A percentile compares a stretch with the other conserved stretches of the same genome.
Conservation (phyloP, 176 grass and related monocot genomes). For the Raddia distichophylla region DNA sequence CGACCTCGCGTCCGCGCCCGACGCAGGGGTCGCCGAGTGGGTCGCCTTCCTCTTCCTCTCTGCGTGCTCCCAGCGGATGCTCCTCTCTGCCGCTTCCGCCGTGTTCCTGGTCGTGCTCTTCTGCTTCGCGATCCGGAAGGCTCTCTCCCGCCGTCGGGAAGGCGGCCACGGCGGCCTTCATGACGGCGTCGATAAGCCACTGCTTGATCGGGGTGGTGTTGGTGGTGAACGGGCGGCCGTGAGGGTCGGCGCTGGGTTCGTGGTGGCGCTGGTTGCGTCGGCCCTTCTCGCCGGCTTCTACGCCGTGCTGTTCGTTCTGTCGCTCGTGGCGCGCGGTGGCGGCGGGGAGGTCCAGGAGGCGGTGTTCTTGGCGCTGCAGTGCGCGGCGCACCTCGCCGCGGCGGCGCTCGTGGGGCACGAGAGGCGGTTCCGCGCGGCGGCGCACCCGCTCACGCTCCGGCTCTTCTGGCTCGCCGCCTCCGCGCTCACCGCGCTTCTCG, state of each 20-base stretch:
- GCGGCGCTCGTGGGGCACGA: slow-evolving; percentile 65
- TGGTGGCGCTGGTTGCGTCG: slow-evolving; percentile 53
- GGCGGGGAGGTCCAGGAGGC: slow-evolving; percentile 36
- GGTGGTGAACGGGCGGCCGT: background rate
- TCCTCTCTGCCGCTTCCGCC: slow-evolving; percentile 48
- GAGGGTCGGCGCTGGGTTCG: slow-evolving; percentile 43
- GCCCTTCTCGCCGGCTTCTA: slow-evolving; percentile 53
- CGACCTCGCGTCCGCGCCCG: background rate
- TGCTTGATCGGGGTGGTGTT: slow-evolving; percentile 31
- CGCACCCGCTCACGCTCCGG: slow-evolving; percentile 66
- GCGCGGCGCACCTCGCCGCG: slow-evolving; percentile 51
- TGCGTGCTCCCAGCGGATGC: slow-evolving; percentile 62
- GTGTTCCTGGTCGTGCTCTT: slow-evolving; percentile 57
- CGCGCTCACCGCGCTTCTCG: slow-evolving; percentile 53
- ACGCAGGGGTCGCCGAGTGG: slow-evolving; percentile 44
- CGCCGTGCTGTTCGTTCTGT: slow-evolving; percentile 46
- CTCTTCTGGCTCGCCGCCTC: slow-evolving; percentile 68
- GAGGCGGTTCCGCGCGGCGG: slow-evolving; percentile 47
- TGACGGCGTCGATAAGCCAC: slow-evolving; percentile 54
- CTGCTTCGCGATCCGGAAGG: slow-evolving; percentile 31
- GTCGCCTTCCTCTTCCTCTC: slow-evolving; percentile 76
- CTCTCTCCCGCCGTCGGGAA: background rate
- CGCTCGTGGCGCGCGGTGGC: background rate
- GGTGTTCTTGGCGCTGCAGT: slow-evolving; percentile 72
- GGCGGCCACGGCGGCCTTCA: background rate